A percentile compares a stretch with the other conserved stretches of the same genome.
Conservation (phyloP, 768 basidiomycete species). For the Termitomyces heimii region DNA sequence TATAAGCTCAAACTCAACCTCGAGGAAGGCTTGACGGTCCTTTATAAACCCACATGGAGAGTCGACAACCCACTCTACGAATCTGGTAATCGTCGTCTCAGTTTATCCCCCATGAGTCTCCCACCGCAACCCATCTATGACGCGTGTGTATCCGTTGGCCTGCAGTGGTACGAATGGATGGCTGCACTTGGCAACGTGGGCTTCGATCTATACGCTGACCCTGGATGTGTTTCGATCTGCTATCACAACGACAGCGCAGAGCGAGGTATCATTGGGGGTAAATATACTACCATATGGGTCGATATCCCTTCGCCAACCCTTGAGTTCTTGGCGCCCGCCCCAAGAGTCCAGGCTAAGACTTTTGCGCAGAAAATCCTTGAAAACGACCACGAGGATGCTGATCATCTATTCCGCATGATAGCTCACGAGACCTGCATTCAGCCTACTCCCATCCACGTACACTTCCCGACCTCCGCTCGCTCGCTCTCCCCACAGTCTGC, state of each 20-base stretch:
- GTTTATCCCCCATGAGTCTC: constrained; percentile 60
- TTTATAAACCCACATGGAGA: constrained; percentile 64
- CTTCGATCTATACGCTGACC: constrained; percentile 79
- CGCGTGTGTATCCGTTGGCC: constrained; percentile 60
- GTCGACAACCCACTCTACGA: constrained; percentile 59
- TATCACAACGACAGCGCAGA: constrained; percentile 31
- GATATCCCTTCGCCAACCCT: constrained; percentile 30
- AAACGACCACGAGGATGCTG: constrained; percentile 65
- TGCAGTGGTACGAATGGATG: constrained; percentile 85
- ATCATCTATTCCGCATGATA: constrained; percentile 69
- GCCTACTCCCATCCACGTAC: constrained; percentile 57
- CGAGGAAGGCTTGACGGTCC: constrained; percentile 65
- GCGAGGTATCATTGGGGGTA: constrained; percentile 18
- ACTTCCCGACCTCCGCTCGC: constrained; percentile 47
- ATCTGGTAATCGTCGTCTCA: constrained; percentile 69
- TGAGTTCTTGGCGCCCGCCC: constrained; percentile 14
- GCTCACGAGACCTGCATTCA: constrained; percentile 68
- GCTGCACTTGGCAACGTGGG: constrained; percentile 57
- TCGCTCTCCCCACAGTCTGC: constrained; percentile 56
- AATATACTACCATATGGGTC: constrained; percentile 64
- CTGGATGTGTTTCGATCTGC: constrained; percentile 70
- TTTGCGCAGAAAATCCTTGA: constrained; percentile 71
- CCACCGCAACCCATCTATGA: constrained; percentile 70
- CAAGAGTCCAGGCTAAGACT: constrained; percentile 37
- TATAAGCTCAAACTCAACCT: constrained; percentile 63